Base-by-base conservation (phyloP, 495 filamentous ascomycete species). In the Podospora appendiculata region DNA sequence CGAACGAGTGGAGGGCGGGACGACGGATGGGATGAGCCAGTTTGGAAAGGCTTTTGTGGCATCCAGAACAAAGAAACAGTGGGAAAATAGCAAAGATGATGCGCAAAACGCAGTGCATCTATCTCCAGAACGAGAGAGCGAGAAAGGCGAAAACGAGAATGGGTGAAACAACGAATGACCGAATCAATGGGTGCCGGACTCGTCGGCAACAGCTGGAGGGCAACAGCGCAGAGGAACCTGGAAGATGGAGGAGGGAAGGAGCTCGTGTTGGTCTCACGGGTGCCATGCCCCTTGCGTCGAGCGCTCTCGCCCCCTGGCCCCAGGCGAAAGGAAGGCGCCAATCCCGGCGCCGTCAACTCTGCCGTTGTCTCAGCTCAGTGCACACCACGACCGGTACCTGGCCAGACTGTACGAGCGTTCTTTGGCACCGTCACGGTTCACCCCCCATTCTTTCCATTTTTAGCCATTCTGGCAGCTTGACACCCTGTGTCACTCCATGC, bases 351-450 rank as follows among this genome's bases (percentile, higher is more conserved):
- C 35, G 17, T 41, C 41, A 52, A 36, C 51, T 58, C 47, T 57
- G 56, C 56, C 57, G 49, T 47, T 52, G 54, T 60, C 57, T 63
- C 57, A 62, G 50, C 58, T 35, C 54, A 48, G 44, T 42, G 35
- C 13, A 45, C 11, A 12, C 32, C 16, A 32, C 18, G 41, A 45
- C n/a, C 16, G 41, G 40, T 47, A 56, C 48, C 14, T 47, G 35
- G n/a, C 8, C 2, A 17, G 18, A 43, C 53, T 36, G 53, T 56
- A 35, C 38, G 36, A 38, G 33, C 8, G 32, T 1, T 35, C 14
- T 3, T 42, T 14, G 43, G 40, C 45, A 52, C 48, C 8, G 39
- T 47, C 39, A 52, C 48, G 4, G 39, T 47, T 32, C 25, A 19
- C 18, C 34, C 41, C 34, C 53, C 9, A 3, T 12, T 17, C n/a